Conservation (phyloP, 139 green algal species). For the Chlamydomonas eustigma region DNA sequence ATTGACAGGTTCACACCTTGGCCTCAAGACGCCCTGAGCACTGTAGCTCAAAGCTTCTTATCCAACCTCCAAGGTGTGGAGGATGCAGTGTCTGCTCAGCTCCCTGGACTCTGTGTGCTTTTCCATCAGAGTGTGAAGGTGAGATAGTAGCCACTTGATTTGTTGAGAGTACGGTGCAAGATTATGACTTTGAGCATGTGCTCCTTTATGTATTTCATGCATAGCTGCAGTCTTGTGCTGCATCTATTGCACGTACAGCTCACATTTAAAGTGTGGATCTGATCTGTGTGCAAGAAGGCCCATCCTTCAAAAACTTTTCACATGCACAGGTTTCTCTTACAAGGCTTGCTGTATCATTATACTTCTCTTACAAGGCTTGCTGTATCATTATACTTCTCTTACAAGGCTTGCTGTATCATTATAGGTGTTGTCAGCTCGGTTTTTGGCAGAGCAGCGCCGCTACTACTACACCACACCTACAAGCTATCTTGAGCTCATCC, state of each 20-base stretch:
- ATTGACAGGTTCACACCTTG: conserved; percentile 55
- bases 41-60: conserved; percentile 47
- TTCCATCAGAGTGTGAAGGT: conserved; percentile 54
- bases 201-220: too few relatives aligned
- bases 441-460: conserved; percentile 50
- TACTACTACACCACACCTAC: conserved; percentile 79
- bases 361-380: too few relatives aligned
- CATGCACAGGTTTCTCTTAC: too few relatives aligned
- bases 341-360: too few relatives aligned
- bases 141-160: background rate
- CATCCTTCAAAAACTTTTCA: too few relatives aligned
- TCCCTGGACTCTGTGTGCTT: conserved; percentile 57
- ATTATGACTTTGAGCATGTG: background rate
- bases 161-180: background rate
- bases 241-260: too few relatives aligned
- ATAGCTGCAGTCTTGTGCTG: too few relatives aligned
- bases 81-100: conserved; percentile 20
- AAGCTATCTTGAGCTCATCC: conserved; percentile 74
- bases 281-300: too few relatives aligned
- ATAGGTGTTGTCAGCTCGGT: conserved; percentile 27
- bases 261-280: too few relatives aligned
- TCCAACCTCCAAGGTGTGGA: conserved; percentile 31
- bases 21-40: conserved; percentile 48
- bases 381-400: too few relatives aligned
- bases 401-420: too few relatives aligned